Percentiles rank a stretch among this genome's conserved stretches.
Evolutionary conservation across 768 basidiomycete genomes (phyloP).

Genomic region (Lactarius indigo): DNA sequence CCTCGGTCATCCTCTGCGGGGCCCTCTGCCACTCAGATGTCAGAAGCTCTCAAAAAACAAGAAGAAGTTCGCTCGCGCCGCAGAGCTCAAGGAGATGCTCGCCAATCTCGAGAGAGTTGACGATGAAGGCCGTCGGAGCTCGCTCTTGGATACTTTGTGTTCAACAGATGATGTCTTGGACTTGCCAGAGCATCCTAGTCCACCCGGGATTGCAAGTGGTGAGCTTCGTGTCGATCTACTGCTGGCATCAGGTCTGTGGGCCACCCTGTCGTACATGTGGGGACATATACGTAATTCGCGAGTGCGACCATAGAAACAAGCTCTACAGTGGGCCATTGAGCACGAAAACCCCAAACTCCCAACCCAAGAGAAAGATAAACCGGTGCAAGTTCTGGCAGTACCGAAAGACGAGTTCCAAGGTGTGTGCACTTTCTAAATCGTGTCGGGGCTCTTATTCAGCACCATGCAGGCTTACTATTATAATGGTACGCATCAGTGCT

Average conservation of each 20-base stretch:
- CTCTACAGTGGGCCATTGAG: conserved; percentile 79
- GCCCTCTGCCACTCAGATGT: background rate
- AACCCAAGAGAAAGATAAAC: conserved; percentile 56
- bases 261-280: background rate
- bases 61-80: conserved; percentile 57
- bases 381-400: conserved; percentile 91
- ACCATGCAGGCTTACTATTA: conserved; percentile 54
- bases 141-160: conserved; percentile 67
- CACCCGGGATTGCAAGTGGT: conserved; percentile 66
- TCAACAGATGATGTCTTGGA: conserved; percentile 66
- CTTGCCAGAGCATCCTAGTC: conserved; percentile 65
- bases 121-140: conserved; percentile 67
- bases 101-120: conserved; percentile 70
- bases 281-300: background rate
- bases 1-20: background rate
- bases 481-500: conserved; percentile 47
- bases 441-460: background rate
- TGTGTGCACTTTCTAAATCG: conserved; percentile 29
- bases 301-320: conserved; percentile 57
- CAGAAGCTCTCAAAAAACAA: conserved; percentile 43
- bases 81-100: conserved; percentile 64
- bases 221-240: conserved; percentile 69
- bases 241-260: conserved; percentile 68
- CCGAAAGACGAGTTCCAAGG: conserved; percentile 53
- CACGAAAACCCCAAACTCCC: conserved; percentile 78